Conservation (phyloP, 176 grass and related monocot species). For the Paspalum notatum region DNA sequence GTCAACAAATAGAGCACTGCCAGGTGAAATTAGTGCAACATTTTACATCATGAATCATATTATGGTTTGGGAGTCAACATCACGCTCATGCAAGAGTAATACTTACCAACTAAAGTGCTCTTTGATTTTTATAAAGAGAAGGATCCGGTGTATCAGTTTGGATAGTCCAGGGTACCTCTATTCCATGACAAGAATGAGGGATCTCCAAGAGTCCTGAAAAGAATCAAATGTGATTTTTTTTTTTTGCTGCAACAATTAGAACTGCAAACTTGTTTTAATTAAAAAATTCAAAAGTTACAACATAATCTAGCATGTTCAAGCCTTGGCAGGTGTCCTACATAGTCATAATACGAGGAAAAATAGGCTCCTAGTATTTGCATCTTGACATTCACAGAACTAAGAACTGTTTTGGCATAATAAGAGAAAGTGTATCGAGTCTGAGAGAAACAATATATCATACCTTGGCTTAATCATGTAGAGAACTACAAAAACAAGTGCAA, state of each 20-base stretch:
- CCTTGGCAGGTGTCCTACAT: not conserved
- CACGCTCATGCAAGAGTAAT: constrained; percentile 27
- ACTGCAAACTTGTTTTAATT: not conserved
- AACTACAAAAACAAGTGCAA: constrained; percentile 64
- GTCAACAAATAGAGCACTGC: not conserved
- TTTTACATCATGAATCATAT: constrained; percentile 16
- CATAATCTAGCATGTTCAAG: constrained; percentile 19
- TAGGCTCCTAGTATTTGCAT: not conserved
- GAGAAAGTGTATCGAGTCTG: not conserved
- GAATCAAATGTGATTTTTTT: constrained; percentile 36
- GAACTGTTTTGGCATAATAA: constrained; percentile 3
- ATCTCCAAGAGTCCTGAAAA: constrained; percentile 86
- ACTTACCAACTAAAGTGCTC: constrained; percentile 31
- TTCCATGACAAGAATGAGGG: constrained; percentile 91
- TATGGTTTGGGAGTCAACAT: not conserved
- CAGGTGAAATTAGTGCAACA: constrained; percentile 17
- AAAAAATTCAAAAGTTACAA: not conserved
- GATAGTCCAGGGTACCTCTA: constrained; percentile 33
- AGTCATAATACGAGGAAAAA: not conserved
- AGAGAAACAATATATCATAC: constrained; percentile 43
- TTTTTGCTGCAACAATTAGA: not conserved
- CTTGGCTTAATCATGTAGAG: constrained; percentile 88
- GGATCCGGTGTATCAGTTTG: constrained; percentile 42
- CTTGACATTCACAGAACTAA: constrained; percentile 14
- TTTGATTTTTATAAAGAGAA: constrained; percentile 23